phyloP scores from a whole-genome alignment of 106 monocot genomes.

The Chionographis japonica region DNA sequence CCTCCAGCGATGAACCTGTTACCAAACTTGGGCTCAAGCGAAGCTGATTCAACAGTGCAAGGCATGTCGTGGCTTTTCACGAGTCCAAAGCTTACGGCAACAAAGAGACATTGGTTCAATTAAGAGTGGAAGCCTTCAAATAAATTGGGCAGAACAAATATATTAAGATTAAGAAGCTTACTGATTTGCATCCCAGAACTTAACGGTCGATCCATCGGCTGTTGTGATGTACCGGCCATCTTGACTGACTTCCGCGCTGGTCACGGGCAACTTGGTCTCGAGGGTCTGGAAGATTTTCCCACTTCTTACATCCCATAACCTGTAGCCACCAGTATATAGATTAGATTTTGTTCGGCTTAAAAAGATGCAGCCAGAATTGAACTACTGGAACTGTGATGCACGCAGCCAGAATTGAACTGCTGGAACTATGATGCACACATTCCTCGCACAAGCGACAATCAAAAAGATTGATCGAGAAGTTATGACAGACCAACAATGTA shows the following conservation, averaged over 20 bases:
- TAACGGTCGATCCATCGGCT: slow-evolving; percentile 93
- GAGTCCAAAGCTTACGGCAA: slow-evolving; percentile 65
- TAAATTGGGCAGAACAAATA: background rate
- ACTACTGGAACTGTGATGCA: too few species aligned
- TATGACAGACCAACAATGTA: too few species aligned
- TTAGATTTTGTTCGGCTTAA: too few species aligned
- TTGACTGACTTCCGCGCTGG: slow-evolving; percentile 92
- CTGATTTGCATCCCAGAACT: slow-evolving; percentile 99
- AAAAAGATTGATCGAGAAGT: too few species aligned
- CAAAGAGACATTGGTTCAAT: background rate
- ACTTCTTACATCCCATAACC: slow-evolving; percentile 93
- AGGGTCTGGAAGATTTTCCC: slow-evolving; percentile 76
- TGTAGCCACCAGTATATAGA: slow-evolving; percentile 7
- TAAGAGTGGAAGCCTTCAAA: background rate
- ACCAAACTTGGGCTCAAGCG: slow-evolving; percentile 81
- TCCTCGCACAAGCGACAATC: too few species aligned
- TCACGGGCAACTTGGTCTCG: slow-evolving; percentile 89
- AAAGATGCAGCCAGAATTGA: too few species aligned
- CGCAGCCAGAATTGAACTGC: too few species aligned
- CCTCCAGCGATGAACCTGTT: slow-evolving; percentile 87
- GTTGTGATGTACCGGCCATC: slow-evolving; percentile 96
- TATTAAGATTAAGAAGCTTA: slow-evolving; percentile 18
- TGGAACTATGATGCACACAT: too few species aligned
- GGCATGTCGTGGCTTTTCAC: slow-evolving; percentile 93
- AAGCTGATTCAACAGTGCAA: slow-evolving; percentile 85